Percentiles rank a stretch among this genome's conserved stretches.
These are phyloP conservation scores for Phialophora macrospora DNA, from an alignment of 2,329 filamentous ascomycete genomes.

Conservation along the genomic window DNA sequence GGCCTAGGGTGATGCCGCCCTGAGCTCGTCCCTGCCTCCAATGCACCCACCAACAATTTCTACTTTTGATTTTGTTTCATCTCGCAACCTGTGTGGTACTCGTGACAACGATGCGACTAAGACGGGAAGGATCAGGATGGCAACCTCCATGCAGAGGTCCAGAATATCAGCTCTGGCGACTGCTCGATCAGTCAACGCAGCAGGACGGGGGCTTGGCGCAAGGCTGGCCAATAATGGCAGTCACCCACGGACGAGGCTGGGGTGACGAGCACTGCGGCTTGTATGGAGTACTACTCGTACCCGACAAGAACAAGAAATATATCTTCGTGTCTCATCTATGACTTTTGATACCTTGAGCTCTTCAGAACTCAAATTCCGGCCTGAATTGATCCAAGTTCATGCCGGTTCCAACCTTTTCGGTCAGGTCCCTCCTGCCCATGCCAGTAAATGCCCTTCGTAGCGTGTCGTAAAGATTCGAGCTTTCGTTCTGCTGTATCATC, in stretches of 20 bases:
- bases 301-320: not conserved
- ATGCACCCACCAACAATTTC: no score
- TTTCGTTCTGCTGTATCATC: constrained; percentile 93
- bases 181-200: not conserved
- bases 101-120: no score
- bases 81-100: no score
- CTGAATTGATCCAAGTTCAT: constrained; percentile 91
- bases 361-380: constrained; percentile 83
- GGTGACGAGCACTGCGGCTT: not conserved
- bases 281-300: not conserved
- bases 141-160: no score
- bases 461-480: constrained; percentile 95
- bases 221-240: not conserved
- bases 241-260: not conserved
- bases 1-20: no score
- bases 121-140: no score
- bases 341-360: not conserved
- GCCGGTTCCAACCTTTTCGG: constrained; percentile 82
- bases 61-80: no score
- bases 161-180: not conserved
- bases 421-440: constrained; percentile 88
- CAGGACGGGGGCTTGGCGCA: constrained; percentile 12
- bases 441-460: constrained; percentile 91
- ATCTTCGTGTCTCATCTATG: constrained; percentile 8
- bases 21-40: no score